Evolutionary conservation across 108 stramenopile genomes (phyloP).

Genomic region (Tribonema minus): DNA sequence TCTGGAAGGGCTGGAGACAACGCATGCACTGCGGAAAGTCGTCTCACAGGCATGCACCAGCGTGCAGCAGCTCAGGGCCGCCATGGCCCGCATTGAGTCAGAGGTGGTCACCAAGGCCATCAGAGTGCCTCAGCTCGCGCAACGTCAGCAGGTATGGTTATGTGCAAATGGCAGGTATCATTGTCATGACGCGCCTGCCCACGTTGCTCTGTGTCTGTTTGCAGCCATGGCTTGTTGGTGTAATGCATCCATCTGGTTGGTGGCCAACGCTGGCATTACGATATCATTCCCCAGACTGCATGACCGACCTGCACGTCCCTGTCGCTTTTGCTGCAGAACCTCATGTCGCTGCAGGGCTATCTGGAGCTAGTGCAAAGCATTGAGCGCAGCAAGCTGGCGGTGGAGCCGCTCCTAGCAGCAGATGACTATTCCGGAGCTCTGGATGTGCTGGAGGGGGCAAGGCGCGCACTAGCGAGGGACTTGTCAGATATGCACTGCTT

Average conservation of each 20-base stretch:
- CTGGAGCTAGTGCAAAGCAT: neutral
- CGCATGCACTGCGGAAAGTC: constrained; percentile 26
- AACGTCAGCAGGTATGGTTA: neutral
- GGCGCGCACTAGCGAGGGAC: neutral
- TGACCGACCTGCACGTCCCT: too few relatives aligned
- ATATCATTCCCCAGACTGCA: too few relatives aligned
- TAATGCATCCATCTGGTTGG: too few relatives aligned
- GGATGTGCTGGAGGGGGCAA: constrained; percentile 32
- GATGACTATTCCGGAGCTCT: constrained; percentile 29
- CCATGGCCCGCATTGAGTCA: neutral
- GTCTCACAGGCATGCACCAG: constrained; percentile 22
- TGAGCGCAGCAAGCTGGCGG: neutral
- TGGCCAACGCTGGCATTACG: too few relatives aligned
- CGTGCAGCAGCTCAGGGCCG: constrained; percentile 21
- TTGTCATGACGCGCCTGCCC: too few relatives aligned
- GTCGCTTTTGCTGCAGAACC: neutral
- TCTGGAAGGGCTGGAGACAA: constrained; percentile 31
- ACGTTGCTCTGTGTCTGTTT: too few relatives aligned
- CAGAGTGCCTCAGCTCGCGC: neutral
- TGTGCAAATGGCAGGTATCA: too few relatives aligned
- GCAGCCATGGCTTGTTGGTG: too few relatives aligned
- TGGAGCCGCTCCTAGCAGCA: constrained; percentile 10
- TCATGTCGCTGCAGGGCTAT: neutral
- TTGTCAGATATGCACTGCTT: constrained; percentile 17
- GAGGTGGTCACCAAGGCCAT: neutral